A percentile compares a stretch with the other conserved stretches of the same genome.
Conservation (phyloP, 1,139 yeast species). For the Hanseniaspora gamundiae region DNA sequence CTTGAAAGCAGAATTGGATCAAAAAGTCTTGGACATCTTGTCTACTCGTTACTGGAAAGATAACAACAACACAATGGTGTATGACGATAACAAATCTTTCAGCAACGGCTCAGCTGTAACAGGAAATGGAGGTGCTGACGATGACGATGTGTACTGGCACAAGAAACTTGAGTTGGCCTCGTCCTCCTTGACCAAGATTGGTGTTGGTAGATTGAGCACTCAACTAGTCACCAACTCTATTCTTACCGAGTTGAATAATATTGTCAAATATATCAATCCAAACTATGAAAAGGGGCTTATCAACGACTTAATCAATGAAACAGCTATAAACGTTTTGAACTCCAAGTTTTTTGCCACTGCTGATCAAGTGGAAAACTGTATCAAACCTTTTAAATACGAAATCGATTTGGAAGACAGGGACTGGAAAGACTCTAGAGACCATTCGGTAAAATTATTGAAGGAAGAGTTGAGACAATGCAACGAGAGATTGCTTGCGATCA, state of each 20-base stretch:
- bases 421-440: slow-evolving; percentile 76
- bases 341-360: slow-evolving; percentile 82
- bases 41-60: slow-evolving; percentile 92
- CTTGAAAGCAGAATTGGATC: slow-evolving; percentile 77
- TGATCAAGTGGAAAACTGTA: slow-evolving; percentile 96
- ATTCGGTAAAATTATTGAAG: slow-evolving; percentile 55
- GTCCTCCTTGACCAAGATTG: slow-evolving; percentile 76
- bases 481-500: slow-evolving; percentile 47
- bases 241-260: slow-evolving; percentile 60
- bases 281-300: slow-evolving; percentile 79
- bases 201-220: slow-evolving; percentile 86
- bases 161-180: slow-evolving; percentile 76
- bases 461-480: slow-evolving; percentile 84
- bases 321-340: slow-evolving; percentile 69
- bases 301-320: slow-evolving; percentile 66
- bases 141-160: slow-evolving; percentile 78
- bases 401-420: slow-evolving; percentile 93
- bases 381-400: slow-evolving; percentile 94
- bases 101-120: too few species aligned
- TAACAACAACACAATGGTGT: slow-evolving; percentile 33
- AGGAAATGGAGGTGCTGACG: slow-evolving; percentile 27
- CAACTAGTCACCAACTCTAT: slow-evolving; percentile 71
- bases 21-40: slow-evolving; percentile 68
- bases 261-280: slow-evolving; percentile 37
- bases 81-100: slow-evolving; percentile 29